Conservation (phyloP, 768 basidiomycete species). For the Lactifluus subvellereus region DNA sequence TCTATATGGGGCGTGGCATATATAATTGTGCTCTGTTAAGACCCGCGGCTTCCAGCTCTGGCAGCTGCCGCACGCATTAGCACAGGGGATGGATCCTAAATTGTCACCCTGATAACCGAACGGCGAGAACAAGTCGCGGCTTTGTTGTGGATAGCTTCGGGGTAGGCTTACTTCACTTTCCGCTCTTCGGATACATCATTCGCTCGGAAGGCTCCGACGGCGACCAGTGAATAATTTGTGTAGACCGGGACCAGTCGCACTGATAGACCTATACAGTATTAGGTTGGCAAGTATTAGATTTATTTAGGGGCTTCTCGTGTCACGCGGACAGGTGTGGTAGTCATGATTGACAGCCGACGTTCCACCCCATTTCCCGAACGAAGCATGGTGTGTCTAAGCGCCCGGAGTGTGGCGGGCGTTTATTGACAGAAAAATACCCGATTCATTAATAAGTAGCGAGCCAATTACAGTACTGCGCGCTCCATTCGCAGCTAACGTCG, state of each 20-base stretch:
- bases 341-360: too few relatives aligned
- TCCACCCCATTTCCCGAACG: background rate
- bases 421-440: too few relatives aligned
- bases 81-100: background rate
- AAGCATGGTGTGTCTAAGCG: background rate
- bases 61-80: background rate
- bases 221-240: too few relatives aligned
- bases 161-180: background rate
- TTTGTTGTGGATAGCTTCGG: background rate
- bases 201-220: background rate
- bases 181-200: background rate
- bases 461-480: background rate
- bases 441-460: background rate
- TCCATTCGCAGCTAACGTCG: background rate
- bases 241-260: too few relatives aligned
- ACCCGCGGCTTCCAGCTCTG: background rate
- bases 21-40: slow-evolving; percentile 1
- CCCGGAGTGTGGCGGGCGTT: background rate
- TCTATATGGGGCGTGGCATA: background rate
- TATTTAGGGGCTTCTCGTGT: too few relatives aligned
- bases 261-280: background rate
- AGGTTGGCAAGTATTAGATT: too few relatives aligned
- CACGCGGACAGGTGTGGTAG: too few relatives aligned
- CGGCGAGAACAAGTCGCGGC: too few relatives aligned
- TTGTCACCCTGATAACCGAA: background rate